Percentiles rank a stretch among this genome's conserved stretches.
These are phyloP conservation scores for Pseudogymnoascus sp. DNA, from an alignment of 2,329 filamentous ascomycete genomes.

Conservation along the genomic window DNA sequence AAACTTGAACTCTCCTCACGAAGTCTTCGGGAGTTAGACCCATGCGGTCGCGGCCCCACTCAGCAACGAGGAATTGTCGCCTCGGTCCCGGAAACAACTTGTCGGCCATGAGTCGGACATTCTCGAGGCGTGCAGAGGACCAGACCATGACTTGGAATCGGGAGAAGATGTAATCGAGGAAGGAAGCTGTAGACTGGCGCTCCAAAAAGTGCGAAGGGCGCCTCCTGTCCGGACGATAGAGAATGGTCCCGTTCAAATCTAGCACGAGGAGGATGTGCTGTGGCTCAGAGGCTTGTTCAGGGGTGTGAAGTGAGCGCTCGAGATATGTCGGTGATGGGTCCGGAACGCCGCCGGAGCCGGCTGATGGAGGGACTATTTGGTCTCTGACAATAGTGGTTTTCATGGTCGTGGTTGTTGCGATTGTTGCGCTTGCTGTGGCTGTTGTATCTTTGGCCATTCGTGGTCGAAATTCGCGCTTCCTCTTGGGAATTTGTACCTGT, in stretches of 20 bases:
- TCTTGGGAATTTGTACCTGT: neutral
- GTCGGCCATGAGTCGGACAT: slow-evolving; percentile 60
- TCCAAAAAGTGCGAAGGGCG: slow-evolving; percentile 47
- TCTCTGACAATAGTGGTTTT: neutral
- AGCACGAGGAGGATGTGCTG: slow-evolving; percentile 71
- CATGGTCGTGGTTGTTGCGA: neutral
- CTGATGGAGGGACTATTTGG: neutral
- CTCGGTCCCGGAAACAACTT: slow-evolving; percentile 52
- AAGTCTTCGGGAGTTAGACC: slow-evolving; percentile 58
- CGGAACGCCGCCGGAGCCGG: slow-evolving; percentile 36
- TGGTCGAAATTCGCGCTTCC: neutral
- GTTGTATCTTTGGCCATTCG: neutral
- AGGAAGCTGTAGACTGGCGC: slow-evolving; percentile 59
- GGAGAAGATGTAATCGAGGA: slow-evolving; percentile 65
- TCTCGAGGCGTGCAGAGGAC: slow-evolving; percentile 73
- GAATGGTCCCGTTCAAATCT: slow-evolving; percentile 87
- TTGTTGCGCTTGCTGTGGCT: neutral
- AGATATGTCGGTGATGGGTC: slow-evolving; percentile 53
- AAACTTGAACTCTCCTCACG: slow-evolving; percentile 66
- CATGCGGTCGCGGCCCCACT: slow-evolving; percentile 74
- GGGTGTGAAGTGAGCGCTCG: slow-evolving; percentile 37
- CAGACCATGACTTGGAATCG: slow-evolving; percentile 79
- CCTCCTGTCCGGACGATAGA: slow-evolving; percentile 55
- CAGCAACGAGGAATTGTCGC: slow-evolving; percentile 48
- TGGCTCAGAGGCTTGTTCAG: slow-evolving; percentile 35